phyloP scores from a whole-genome alignment of 768 basidiomycete species.

The Wakefieldia striispora region DNA sequence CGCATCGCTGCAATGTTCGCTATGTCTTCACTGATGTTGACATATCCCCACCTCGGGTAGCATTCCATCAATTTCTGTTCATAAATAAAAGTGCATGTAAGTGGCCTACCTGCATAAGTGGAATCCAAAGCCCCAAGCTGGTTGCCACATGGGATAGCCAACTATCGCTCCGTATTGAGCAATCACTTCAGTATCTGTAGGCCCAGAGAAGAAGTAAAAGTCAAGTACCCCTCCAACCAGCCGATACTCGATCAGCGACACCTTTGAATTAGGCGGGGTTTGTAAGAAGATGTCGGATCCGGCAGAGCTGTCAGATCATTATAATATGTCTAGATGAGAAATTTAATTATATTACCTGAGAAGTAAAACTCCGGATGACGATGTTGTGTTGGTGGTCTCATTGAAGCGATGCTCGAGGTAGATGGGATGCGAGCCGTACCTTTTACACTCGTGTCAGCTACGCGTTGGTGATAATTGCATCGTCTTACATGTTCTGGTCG shows the following conservation, averaged over 20 bases:
- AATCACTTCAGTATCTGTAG: constrained; percentile 50
- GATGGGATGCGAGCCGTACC: constrained; percentile 66
- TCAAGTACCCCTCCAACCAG: constrained; percentile 71
- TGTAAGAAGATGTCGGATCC: constrained; percentile 68
- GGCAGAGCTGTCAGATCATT: constrained; percentile 43
- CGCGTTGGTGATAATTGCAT: too few species aligned
- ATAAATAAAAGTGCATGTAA: too few species aligned
- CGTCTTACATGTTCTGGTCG: constrained; percentile 56
- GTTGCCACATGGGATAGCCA: constrained; percentile 68
- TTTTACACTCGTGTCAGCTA: constrained; percentile 16
- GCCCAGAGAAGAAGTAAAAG: constrained; percentile 71
- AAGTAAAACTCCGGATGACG: constrained; percentile 73
- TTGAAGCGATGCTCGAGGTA: constrained; percentile 71
- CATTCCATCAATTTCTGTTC: neutral
- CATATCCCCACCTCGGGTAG: constrained; percentile 41
- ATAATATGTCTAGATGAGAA: neutral
- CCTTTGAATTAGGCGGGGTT: constrained; percentile 51
- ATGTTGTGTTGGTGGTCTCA: constrained; percentile 42
- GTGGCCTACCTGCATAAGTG: constrained; percentile 59
- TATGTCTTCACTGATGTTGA: constrained; percentile 47
- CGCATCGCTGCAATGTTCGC: constrained; percentile 55
- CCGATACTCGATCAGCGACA: constrained; percentile 67
- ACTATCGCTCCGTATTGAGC: constrained; percentile 66
- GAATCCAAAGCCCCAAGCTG: constrained; percentile 74
- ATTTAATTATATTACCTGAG: constrained; percentile 42